Evolutionary conservation across 306 rosid genomes (phyloP).

Genomic region (Sophora flavescens): DNA sequence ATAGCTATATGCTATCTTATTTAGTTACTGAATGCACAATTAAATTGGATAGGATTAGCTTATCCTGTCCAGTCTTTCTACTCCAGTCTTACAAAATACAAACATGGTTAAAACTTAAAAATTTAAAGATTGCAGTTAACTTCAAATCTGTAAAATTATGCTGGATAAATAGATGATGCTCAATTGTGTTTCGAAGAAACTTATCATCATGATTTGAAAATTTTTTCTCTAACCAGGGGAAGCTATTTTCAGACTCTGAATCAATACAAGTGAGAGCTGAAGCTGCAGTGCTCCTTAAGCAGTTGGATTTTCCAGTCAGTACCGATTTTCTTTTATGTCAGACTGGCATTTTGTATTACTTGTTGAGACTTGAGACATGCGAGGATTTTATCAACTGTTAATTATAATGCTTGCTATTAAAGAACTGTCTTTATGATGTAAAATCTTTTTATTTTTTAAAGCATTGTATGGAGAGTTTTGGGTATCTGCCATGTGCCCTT

Average conservation of each 20-base stretch:
- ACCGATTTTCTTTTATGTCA: constrained; percentile 24
- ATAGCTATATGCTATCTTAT: constrained; percentile 27
- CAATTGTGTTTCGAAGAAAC: neutral
- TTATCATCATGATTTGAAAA: constrained; percentile 42
- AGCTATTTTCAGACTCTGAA: constrained; percentile 91
- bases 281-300: constrained; percentile 96
- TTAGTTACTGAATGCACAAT: constrained; percentile 7
- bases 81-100: constrained; percentile 17
- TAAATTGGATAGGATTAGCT: constrained; percentile 35
- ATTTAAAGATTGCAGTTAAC: constrained; percentile 7
- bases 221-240: constrained; percentile 68
- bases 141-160: constrained; percentile 34
- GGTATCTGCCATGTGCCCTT: constrained; percentile 6
- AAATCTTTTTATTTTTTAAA: neutral
- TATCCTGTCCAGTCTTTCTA: constrained; percentile 12
- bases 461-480: constrained; percentile 19
- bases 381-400: constrained; percentile 23
- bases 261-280: constrained; percentile 95
- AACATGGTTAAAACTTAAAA: constrained; percentile 12
- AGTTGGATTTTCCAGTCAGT: constrained; percentile 87
- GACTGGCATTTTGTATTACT: constrained; percentile 16
- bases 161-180: constrained; percentile 14
- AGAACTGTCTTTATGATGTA: constrained; percentile 1
- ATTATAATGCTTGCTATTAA: constrained; percentile 24
- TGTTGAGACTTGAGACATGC: constrained; percentile 18